Conservation (phyloP, 768 basidiomycete species). For the Pleurotus giganteus region DNA sequence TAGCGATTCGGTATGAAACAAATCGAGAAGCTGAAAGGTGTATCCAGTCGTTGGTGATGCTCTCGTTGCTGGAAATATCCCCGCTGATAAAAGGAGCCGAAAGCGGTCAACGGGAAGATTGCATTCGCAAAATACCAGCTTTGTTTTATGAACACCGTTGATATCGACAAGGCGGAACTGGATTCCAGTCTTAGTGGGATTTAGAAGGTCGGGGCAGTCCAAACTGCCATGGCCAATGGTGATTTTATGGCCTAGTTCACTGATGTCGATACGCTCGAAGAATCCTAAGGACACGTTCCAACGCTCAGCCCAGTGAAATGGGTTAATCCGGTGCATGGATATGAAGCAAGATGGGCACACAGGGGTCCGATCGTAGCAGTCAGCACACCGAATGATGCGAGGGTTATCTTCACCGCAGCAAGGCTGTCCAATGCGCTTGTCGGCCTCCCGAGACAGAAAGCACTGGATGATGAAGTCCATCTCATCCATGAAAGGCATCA, state of each 20-base stretch:
- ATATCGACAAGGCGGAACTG: not conserved
- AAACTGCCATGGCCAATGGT: not conserved
- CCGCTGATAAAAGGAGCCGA: not conserved
- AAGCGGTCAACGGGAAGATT: not conserved
- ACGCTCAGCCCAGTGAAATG: not conserved
- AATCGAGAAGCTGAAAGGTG: constrained; percentile 15
- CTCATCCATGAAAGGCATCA: too few relatives aligned
- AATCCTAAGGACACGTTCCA: not conserved
- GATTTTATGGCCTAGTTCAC: not conserved
- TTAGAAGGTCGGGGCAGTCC: not conserved
- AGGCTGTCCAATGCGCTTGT: too few relatives aligned
- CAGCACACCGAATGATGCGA: not conserved
- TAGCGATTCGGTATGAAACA: constrained; percentile 27
- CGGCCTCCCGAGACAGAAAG: too few relatives aligned
- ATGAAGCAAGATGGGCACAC: not conserved
- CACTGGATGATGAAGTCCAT: too few relatives aligned
- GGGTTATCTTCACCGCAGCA: too few relatives aligned
- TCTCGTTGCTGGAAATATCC: constrained; percentile 16
- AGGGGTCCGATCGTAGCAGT: not conserved
- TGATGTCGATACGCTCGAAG: not conserved
- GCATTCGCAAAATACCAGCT: not conserved
- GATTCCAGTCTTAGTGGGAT: not conserved
- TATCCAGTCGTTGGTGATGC: constrained; percentile 13
- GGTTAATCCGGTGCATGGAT: not conserved
- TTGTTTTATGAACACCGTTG: not conserved